Conservation (phyloP, 306 rosid species). For the Quercus ilex region DNA sequence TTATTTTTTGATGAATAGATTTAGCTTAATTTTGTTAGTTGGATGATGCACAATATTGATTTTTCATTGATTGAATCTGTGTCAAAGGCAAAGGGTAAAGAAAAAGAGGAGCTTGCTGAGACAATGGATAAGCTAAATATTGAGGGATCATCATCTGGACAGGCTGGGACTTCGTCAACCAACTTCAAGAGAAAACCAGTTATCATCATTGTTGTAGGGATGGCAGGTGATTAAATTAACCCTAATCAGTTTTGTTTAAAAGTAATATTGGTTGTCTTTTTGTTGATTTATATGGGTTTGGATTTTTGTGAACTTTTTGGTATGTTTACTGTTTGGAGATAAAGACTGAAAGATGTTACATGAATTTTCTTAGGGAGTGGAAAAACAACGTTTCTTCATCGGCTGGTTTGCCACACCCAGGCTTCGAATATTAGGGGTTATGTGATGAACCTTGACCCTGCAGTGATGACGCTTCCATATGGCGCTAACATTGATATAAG, state of each 20-base stretch:
- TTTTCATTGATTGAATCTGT: conserved; percentile 13
- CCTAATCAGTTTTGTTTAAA: not conserved
- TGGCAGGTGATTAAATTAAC: conserved; percentile 59
- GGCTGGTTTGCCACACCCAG: conserved; percentile 71
- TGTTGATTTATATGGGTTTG: not conserved
- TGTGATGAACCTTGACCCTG: conserved; percentile 88
- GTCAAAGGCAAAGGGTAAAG: conserved; percentile 47
- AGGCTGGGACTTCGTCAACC: conserved; percentile 29
- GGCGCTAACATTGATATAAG: conserved; percentile 84
- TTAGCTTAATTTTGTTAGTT: not conserved
- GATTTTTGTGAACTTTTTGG: not conserved
- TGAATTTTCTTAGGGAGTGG: conserved; percentile 67
- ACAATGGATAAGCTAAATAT: conserved; percentile 60
- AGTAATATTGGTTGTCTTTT: not conserved
- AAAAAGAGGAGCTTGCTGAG: conserved; percentile 51
- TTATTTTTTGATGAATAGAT: not conserved
- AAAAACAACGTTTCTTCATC: conserved; percentile 76
- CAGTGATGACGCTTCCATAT: conserved; percentile 82
- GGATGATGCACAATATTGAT: not conserved
- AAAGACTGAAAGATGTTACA: conserved; percentile 6
- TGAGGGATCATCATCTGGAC: conserved; percentile 59
- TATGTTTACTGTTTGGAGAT: not conserved
- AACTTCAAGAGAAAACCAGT: conserved; percentile 75
- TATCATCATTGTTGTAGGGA: conserved; percentile 80
- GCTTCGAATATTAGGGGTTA: conserved; percentile 58